These are phyloP conservation scores for Penicillium tannophilum DNA, from an alignment of 495 filamentous ascomycete genomes.

Conservation along the genomic window DNA sequence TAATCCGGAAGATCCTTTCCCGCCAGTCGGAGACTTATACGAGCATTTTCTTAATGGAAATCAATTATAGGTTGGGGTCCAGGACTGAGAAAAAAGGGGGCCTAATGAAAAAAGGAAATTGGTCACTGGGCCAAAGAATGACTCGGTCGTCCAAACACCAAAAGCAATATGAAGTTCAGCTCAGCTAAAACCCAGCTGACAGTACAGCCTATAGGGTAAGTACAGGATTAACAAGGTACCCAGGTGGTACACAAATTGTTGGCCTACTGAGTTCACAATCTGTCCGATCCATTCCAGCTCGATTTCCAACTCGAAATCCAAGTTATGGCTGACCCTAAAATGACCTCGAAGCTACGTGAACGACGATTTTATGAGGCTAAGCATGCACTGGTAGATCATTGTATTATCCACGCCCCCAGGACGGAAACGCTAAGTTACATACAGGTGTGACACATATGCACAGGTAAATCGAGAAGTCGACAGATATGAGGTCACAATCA, in stretches of 20 bases:
- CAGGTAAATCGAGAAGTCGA: constrained; percentile 13
- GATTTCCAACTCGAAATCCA: background rate
- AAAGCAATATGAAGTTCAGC: background rate
- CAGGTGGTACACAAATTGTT: background rate
- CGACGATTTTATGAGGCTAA: background rate
- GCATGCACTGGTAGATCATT: constrained; percentile 14
- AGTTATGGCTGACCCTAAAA: background rate
- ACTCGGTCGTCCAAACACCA: background rate
- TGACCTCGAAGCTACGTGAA: background rate
- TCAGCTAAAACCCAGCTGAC: background rate
- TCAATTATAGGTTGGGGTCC: background rate
- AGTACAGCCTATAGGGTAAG: background rate
- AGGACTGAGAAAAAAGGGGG: background rate
- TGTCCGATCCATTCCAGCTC: background rate
- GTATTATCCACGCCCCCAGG: constrained; percentile 25
- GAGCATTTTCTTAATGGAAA: background rate
- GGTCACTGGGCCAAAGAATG: background rate
- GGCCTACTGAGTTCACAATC: background rate
- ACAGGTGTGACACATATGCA: constrained; percentile 21
- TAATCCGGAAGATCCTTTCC: background rate
- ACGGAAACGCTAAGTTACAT: constrained; percentile 27
- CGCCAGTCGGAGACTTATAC: background rate
- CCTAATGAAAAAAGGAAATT: background rate
- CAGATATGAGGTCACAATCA: constrained; percentile 7
- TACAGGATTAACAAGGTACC: background rate